Conservation (phyloP, 768 basidiomycete species). For the Tricholoma furcatifolium region DNA sequence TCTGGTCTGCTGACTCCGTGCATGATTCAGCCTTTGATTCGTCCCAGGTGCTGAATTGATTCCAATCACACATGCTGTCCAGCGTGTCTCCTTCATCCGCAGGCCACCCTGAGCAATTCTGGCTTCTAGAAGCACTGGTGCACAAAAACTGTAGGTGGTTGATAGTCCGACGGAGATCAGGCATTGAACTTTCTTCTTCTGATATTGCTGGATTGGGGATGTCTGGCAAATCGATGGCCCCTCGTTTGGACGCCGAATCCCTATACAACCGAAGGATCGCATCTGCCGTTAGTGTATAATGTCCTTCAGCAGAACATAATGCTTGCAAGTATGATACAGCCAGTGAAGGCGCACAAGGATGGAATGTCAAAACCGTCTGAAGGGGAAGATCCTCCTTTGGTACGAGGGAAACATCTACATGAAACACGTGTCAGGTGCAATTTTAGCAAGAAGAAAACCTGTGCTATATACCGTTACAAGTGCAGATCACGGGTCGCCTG, state of each 20-base stretch:
- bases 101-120: conserved; percentile 10
- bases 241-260: conserved; percentile 24
- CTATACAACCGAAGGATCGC: conserved; percentile 45
- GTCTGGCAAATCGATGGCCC: conserved; percentile 33
- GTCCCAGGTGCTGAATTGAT: not conserved
- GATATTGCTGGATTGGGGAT: conserved; percentile 19
- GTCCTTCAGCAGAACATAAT: conserved; percentile 57
- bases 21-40: not conserved
- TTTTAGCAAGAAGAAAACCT: not conserved
- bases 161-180: conserved; percentile 69
- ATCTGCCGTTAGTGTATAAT: conserved; percentile 37
- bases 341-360: conserved; percentile 51
- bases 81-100: not conserved
- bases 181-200: conserved; percentile 25
- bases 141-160: conserved; percentile 59
- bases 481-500: conserved; percentile 86
- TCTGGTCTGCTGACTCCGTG: conserved; percentile 9
- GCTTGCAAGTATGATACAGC: conserved; percentile 69
- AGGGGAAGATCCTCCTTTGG: conserved; percentile 75
- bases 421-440: conserved; percentile 6
- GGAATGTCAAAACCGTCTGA: conserved; percentile 68
- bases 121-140: conserved; percentile 19
- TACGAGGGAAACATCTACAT: conserved; percentile 66
- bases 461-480: conserved; percentile 77
- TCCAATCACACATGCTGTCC: conserved; percentile 15